Percentiles rank a stretch among this genome's conserved stretches.
phyloP scores from a whole-genome alignment of 495 filamentous ascomycete species.

The Aspergillus incahuasiensis region DNA sequence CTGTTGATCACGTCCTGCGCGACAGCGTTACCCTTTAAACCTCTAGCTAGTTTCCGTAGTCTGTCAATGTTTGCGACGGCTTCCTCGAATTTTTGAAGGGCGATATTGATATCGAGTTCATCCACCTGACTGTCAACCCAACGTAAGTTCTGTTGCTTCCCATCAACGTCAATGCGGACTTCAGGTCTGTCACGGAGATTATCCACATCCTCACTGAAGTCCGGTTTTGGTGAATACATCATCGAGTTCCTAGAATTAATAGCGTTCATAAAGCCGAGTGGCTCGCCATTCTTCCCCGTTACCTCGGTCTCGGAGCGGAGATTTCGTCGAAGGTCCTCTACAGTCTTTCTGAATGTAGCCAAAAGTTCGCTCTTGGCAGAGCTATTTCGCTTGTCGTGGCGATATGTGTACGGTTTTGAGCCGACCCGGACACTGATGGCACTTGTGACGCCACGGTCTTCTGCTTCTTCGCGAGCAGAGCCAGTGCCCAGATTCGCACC shows the following conservation, averaged over 20 bases:
- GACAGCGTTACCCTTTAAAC: slow-evolving; percentile 75
- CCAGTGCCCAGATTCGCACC: slow-evolving; percentile 56
- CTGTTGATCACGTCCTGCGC: slow-evolving; percentile 84
- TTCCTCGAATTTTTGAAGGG: slow-evolving; percentile 81
- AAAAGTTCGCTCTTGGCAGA: slow-evolving; percentile 75
- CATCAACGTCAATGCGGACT: slow-evolving; percentile 90
- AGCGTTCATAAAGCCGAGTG: slow-evolving; percentile 66
- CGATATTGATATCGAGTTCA: slow-evolving; percentile 92
- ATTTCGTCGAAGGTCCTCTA: slow-evolving; percentile 82
- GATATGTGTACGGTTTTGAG: slow-evolving; percentile 87
- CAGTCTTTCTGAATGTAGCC: slow-evolving; percentile 82
- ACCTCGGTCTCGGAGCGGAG: slow-evolving; percentile 79
- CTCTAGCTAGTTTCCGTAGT: slow-evolving; percentile 68
- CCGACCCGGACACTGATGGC: slow-evolving; percentile 90
- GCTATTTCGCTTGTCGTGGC: slow-evolving; percentile 68
- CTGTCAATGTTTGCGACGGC: slow-evolving; percentile 79
- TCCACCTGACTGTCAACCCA: slow-evolving; percentile 96
- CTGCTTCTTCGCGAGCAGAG: slow-evolving; percentile 48
- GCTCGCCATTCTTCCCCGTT: slow-evolving; percentile 69
- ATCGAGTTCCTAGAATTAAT: slow-evolving; percentile 26
- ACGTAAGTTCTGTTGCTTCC: slow-evolving; percentile 89
- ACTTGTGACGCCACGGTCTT: slow-evolving; percentile 66
- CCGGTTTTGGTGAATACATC: slow-evolving; percentile 26
- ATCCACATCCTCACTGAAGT: slow-evolving; percentile 62
- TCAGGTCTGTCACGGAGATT: slow-evolving; percentile 64